Evolutionary conservation across 163 green algal species (phyloP).

Genomic region (Chlorella variabilis): DNA sequence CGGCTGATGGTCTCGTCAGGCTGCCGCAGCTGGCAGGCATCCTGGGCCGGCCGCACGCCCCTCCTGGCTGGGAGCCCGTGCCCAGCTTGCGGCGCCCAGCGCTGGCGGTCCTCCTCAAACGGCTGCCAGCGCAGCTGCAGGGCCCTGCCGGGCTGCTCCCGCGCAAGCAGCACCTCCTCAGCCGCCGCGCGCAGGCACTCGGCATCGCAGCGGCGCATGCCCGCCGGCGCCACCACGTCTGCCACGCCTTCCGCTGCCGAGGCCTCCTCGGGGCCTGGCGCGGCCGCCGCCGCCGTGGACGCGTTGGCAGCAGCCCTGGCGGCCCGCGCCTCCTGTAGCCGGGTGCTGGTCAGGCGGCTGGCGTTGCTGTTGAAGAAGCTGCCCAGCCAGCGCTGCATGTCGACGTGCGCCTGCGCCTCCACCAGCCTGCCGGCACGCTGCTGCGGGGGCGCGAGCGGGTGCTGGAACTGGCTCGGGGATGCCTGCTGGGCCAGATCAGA

Average conservation of each 20-base stretch:
- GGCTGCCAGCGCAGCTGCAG: constrained; percentile 1
- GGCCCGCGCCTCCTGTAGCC: neutral
- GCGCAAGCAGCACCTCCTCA: neutral
- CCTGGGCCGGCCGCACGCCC: neutral
- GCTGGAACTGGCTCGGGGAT: neutral
- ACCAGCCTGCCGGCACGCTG: neutral
- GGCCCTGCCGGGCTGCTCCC: neutral
- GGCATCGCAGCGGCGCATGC: neutral
- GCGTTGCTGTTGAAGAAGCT: neutral
- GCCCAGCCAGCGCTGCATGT: constrained; percentile 14
- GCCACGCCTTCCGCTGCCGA: neutral
- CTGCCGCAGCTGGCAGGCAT: constrained; percentile 8
- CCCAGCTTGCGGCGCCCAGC: constrained; percentile 1
- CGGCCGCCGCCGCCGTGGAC: neutral
- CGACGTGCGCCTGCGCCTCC: neutral
- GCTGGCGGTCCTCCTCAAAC: constrained; percentile 3
- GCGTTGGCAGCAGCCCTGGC: neutral
- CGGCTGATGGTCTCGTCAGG: constrained; percentile 1
- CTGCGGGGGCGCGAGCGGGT: neutral
- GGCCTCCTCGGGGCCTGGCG: neutral
- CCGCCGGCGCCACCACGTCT: neutral
- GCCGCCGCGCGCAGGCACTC: neutral
- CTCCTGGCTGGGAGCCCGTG: no score
- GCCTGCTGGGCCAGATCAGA: neutral
- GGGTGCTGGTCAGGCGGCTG: constrained; percentile 1